These are phyloP conservation scores for Phanerodontia chrysosporium DNA, from an alignment of 768 basidiomycete species.

Conservation along the genomic window DNA sequence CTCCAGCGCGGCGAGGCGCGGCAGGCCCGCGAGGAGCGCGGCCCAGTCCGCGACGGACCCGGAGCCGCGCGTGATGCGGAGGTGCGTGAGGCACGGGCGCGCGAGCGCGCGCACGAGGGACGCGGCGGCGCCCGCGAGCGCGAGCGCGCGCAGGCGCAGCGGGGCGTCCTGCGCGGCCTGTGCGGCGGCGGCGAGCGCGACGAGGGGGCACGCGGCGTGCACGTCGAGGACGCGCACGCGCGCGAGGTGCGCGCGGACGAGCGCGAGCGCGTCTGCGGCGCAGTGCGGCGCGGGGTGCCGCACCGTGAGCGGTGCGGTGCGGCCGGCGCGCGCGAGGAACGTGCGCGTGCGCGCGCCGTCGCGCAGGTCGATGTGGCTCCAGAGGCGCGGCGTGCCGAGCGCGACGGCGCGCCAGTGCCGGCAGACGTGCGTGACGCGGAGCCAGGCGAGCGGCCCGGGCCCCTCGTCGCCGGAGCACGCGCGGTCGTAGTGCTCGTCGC, in stretches of 20 bases:
- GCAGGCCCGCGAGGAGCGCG: background rate
- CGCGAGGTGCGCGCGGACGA: background rate
- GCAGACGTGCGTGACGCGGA: slow-evolving; percentile 4
- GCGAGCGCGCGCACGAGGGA: background rate
- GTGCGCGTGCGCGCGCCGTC: background rate
- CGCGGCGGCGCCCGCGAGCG: background rate
- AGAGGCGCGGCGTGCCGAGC: background rate
- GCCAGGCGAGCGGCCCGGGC: background rate
- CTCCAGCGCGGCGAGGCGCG: background rate
- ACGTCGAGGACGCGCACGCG: background rate
- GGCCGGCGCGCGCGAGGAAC: background rate
- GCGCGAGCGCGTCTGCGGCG: background rate
- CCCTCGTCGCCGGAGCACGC: no score
- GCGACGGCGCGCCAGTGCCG: slow-evolving; percentile 2
- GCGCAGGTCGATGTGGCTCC: background rate
- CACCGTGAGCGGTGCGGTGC: background rate
- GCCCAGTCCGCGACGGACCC: background rate
- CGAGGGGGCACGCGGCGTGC: no score
- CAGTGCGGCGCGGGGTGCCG: background rate
- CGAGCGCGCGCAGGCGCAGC: background rate
- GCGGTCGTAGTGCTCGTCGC: no score
- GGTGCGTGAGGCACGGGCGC: background rate
- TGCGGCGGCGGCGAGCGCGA: no score
- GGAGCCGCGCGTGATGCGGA: background rate
- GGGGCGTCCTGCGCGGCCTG: background rate